Conservation (phyloP, 345 rosid species). For the Stellera chamaejasme region DNA sequence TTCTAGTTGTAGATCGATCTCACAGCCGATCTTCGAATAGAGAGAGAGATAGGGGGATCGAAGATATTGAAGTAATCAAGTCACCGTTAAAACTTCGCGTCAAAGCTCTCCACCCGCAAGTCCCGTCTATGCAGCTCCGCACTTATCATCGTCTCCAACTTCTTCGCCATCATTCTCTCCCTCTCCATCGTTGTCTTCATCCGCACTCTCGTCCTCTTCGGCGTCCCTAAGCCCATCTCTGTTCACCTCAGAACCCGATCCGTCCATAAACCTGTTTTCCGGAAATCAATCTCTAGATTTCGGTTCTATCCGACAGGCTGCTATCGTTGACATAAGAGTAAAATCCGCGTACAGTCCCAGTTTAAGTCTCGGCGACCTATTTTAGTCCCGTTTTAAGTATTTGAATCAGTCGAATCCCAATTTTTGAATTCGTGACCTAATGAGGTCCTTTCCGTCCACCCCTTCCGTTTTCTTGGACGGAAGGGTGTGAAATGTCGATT, state of each 20-base stretch:
- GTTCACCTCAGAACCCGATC: conserved; percentile 40
- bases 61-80: too few relatives aligned
- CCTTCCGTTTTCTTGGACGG: too few relatives aligned
- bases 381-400: too few relatives aligned
- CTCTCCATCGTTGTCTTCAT: conserved; percentile 66
- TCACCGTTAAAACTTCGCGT: conserved; percentile 29
- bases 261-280: conserved; percentile 16
- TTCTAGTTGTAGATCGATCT: too few relatives aligned
- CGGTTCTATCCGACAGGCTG: conserved; percentile 21
- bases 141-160: conserved; percentile 54
- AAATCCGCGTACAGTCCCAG: too few relatives aligned
- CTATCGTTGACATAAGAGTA: conserved; percentile 66
- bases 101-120: conserved; percentile 47
- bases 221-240: conserved; percentile 66
- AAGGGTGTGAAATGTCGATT: too few relatives aligned
- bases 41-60: too few relatives aligned
- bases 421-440: too few relatives aligned
- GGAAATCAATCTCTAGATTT: conserved; percentile 18
- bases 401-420: too few relatives aligned
- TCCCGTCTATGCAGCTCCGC: conserved; percentile 51
- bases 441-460: too few relatives aligned
- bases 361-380: too few relatives aligned
- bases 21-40: too few relatives aligned
- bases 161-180: conserved; percentile 63
- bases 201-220: conserved; percentile 59